A percentile compares a stretch with the other conserved stretches of the same genome.
Conservation (phyloP, 2,329 filamentous ascomycete species). For the Aspergillus costaricaensis region DNA sequence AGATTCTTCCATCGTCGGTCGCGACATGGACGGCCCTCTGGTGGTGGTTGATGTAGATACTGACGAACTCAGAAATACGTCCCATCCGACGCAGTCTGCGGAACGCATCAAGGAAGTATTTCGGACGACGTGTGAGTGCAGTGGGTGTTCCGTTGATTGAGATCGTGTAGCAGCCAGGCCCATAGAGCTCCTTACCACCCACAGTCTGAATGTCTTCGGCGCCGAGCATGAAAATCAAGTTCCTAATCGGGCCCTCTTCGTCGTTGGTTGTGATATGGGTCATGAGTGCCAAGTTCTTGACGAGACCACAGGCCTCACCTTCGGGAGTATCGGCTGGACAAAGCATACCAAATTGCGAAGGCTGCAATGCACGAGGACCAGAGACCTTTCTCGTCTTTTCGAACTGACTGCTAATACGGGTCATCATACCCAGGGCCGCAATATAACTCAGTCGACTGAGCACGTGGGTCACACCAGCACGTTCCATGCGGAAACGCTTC, state of each 20-base stretch:
- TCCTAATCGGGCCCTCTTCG: constrained; percentile 84
- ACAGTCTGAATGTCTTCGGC: constrained; percentile 79
- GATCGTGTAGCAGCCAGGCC: constrained; percentile 80
- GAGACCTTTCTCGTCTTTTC: constrained; percentile 97
- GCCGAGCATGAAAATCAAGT: constrained; percentile 83
- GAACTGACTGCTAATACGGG: constrained; percentile 95
- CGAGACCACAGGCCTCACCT: constrained; percentile 95
- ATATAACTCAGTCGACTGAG: constrained; percentile 95
- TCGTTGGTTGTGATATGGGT: constrained; percentile 98
- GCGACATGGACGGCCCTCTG: constrained; percentile 91
- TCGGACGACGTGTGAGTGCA: constrained; percentile 81
- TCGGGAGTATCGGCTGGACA: constrained; percentile 97
- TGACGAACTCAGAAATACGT: constrained; percentile 92
- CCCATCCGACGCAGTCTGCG: constrained; percentile 84
- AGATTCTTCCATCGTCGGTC: constrained; percentile 95
- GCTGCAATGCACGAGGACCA: constrained; percentile 91
- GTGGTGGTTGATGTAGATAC: constrained; percentile 93
- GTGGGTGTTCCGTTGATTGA: constrained; percentile 95
- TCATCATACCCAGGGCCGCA: constrained; percentile 98
- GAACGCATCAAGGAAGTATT: constrained; percentile 82
- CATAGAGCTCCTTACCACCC: constrained; percentile 83
- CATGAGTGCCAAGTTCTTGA: constrained; percentile 98
- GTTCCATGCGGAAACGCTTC: constrained; percentile 98
- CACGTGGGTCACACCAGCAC: constrained; percentile 94
- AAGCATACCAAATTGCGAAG: constrained; percentile 97